These are phyloP conservation scores for Pseudofabraea citricarpa DNA, from an alignment of 2,329 filamentous ascomycete genomes.

Conservation along the genomic window DNA sequence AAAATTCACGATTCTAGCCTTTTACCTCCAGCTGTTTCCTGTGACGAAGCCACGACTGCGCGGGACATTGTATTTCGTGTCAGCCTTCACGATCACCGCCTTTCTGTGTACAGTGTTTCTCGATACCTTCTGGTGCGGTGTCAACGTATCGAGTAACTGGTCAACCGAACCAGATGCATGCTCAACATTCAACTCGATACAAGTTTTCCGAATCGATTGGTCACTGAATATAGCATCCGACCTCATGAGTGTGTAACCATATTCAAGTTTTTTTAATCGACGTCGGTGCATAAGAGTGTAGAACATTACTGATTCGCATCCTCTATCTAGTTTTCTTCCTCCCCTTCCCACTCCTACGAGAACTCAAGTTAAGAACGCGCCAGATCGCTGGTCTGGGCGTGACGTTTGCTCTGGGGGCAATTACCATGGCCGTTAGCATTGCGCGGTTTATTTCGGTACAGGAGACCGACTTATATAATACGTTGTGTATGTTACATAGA, in stretches of 20 bases:
- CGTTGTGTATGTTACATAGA: neutral
- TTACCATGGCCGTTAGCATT: slow-evolving; percentile 1
- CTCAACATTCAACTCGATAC: neutral
- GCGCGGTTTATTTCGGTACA: slow-evolving; percentile 1
- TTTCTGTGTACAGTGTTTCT: slow-evolving; percentile 1
- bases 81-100: neutral
- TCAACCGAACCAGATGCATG: slow-evolving; percentile 1
- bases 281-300: neutral
- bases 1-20: slow-evolving; percentile 1
- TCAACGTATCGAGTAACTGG: slow-evolving; percentile 1
- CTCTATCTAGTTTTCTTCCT: slow-evolving; percentile 1
- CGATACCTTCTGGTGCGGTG: slow-evolving; percentile 1
- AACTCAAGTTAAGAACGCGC: neutral
- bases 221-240: slow-evolving; percentile 1
- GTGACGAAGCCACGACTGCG: slow-evolving; percentile 1
- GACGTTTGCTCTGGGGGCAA: slow-evolving; percentile 1
- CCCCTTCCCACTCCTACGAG: slow-evolving; percentile 1
- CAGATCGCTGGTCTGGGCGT: neutral
- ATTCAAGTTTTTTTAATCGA: neutral
- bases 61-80: neutral
- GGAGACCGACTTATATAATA: neutral
- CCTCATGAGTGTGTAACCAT: neutral
- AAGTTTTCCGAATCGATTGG: slow-evolving; percentile 1
- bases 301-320: neutral
- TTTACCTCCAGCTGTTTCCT: slow-evolving; percentile 1